Evolutionary conservation across 2,329 filamentous ascomycete genomes (phyloP), one percentile per base, ranked within the genome.

Genomic region (Aureobasidium sp.): DNA sequence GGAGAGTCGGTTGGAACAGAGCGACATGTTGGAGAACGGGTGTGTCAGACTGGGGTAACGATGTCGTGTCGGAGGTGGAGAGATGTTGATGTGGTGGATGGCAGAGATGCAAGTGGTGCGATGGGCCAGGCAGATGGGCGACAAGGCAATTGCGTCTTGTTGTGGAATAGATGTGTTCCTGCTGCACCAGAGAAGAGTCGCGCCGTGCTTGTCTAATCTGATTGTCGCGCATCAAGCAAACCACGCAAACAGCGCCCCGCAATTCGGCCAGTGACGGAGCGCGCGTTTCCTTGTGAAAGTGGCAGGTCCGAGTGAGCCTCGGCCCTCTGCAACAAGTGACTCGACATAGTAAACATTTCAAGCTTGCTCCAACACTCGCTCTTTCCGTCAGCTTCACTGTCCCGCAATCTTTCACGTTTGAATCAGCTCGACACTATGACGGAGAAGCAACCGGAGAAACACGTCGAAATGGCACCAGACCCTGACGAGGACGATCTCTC

Each of bases 401-500:
- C 5, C 0, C 23, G 19, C 2, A 17, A 43, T 2, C 10, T 0
- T 23, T n/a, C 21, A 40, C 19, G 4, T n/a, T 40, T 19, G 3
- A 11, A 6, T 11, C 37, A 17, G 25, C 19, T n/a, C 13, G 25
- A 46, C n/a, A 25, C 27, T 15, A 70, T 69, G 68, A 63, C 67
- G 54, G 67, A 71, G 9, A 69, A 69, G 58, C 42, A 63, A 40
- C 27, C 59, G 23, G 49, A 63, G 31, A 31, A 60, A 9, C 60
- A 59, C 42, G 53, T 62, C 60, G 73, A 74, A 45, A 69, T 72
- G 57, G 70, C 68, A 6, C 87, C 91, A 21, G 93, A 96, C 69
- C 93, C 92, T 7, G 93, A 97, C 65, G 92, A 95, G 74, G 94
- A 94, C 73, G 89, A 94, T 67, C 77, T 94, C 21, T 89, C 96